A percentile compares a stretch with the other conserved stretches of the same genome.
Conservation (phyloP, 2,329 filamentous ascomycete genomes). For the Neofusicoccum parvum region DNA sequence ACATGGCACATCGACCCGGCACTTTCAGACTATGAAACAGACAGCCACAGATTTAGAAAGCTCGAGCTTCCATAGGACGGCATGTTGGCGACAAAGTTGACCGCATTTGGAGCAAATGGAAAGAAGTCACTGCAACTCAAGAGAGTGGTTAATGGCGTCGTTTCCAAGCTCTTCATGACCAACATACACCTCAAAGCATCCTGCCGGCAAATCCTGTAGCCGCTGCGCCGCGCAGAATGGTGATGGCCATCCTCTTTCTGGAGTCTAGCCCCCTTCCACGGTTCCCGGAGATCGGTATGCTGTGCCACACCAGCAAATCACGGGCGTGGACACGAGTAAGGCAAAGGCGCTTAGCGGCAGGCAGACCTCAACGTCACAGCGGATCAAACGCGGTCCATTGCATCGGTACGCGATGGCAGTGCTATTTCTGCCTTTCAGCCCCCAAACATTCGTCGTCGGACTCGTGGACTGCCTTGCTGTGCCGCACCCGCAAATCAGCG, state of each 20-base stretch:
- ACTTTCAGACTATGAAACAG: not conserved
- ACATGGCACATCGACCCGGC: no score
- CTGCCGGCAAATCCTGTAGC: not conserved
- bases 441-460: not conserved
- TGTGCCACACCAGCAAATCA: slow-evolving; percentile 13
- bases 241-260: not conserved
- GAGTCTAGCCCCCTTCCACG: not conserved
- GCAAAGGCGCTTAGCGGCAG: slow-evolving; percentile 3
- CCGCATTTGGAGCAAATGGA: no score
- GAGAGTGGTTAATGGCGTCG: no score
- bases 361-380: not conserved
- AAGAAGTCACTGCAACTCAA: no score
- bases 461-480: slow-evolving; percentile 3
- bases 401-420: not conserved
- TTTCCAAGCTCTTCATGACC: not conserved
- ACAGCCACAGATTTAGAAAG: not conserved
- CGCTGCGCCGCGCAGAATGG: not conserved
- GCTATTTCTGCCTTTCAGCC: not conserved
- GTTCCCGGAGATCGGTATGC: not conserved
- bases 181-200: not conserved
- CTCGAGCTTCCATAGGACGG: no score
- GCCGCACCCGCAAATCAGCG: not conserved
- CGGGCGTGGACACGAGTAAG: not conserved
- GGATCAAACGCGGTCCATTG: not conserved
- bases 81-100: no score